These are phyloP conservation scores for Corrigiola litoralis DNA, from an alignment of 179 eudicot genomes.

Conservation along the genomic window DNA sequence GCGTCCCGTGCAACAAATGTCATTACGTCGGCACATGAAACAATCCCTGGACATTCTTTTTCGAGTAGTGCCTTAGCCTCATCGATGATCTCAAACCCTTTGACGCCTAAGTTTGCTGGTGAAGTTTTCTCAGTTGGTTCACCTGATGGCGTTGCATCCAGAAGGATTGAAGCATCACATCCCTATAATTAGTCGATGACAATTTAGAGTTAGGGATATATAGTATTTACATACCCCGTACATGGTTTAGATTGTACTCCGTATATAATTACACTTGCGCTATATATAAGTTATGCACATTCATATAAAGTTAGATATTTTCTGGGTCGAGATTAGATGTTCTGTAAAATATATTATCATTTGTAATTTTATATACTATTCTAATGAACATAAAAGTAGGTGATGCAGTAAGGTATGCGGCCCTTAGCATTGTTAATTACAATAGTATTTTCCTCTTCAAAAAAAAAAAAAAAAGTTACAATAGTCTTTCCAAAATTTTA, in stretches of 20 bases:
- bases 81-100: conserved; percentile 30
- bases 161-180: conserved; percentile 39
- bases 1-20: conserved; percentile 26
- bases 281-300: too few species aligned
- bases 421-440: too few species aligned
- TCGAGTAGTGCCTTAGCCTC: conserved; percentile 23
- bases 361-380: neutral
- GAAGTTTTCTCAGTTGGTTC: conserved; percentile 22
- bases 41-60: conserved; percentile 20
- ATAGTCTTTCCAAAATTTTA: neutral
- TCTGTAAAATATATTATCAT: neutral
- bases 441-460: too few species aligned
- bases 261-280: too few species aligned
- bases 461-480: neutral
- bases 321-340: too few species aligned
- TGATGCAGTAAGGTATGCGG: too few species aligned
- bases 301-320: too few species aligned
- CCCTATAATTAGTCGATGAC: conserved; percentile 21
- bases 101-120: conserved; percentile 20
- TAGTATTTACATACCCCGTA: too few species aligned
- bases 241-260: too few species aligned
- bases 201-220: neutral
- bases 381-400: too few species aligned
- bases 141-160: conserved; percentile 26
- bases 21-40: conserved; percentile 34